Conservation (phyloP, 371 early-diverging fungal species). For the Dentiscutata heterogama region DNA sequence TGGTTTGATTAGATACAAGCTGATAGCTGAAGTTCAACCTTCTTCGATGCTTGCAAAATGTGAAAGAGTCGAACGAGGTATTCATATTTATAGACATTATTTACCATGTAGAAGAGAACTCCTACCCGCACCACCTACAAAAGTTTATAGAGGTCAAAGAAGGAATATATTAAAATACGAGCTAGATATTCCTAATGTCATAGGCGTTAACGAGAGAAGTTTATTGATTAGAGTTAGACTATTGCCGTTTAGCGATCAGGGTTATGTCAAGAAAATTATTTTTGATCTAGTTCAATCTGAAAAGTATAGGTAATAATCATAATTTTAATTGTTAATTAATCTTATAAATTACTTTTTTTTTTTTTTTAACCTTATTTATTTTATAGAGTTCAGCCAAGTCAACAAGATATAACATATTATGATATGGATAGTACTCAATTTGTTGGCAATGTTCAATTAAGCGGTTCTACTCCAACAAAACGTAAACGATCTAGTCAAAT, state of each 20-base stretch:
- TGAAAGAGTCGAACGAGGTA: conserved; percentile 2
- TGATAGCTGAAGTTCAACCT: conserved; percentile 45
- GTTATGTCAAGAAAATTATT: conserved; percentile 14
- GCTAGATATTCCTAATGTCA: conserved; percentile 42
- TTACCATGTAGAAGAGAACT: conserved; percentile 41
- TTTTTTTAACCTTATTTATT: not conserved
- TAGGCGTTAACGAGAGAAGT: conserved; percentile 28
- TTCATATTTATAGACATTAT: conserved; percentile 40
- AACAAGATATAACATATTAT: conserved; percentile 36
- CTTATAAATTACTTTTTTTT: not conserved
- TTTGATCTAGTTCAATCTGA: conserved; percentile 43
- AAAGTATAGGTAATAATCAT: conserved; percentile 34
- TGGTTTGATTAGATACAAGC: conserved; percentile 40
- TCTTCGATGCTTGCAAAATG: conserved; percentile 24
- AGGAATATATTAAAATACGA: conserved; percentile 45
- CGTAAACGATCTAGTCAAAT: conserved; percentile 40
- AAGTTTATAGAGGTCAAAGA: conserved; percentile 45
- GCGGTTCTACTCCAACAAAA: conserved; percentile 1
- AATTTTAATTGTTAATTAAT: not conserved
- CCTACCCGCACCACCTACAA: conserved; percentile 43
- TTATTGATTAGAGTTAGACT: conserved; percentile 41
- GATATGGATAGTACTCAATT: conserved; percentile 32
- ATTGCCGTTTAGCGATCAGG: conserved; percentile 25
- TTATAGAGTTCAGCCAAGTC: conserved; percentile 33
- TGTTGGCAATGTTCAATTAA: conserved; percentile 44